Base-by-base conservation (phyloP, 257 asterid genomes). In the Gentiana dahurica region DNA sequence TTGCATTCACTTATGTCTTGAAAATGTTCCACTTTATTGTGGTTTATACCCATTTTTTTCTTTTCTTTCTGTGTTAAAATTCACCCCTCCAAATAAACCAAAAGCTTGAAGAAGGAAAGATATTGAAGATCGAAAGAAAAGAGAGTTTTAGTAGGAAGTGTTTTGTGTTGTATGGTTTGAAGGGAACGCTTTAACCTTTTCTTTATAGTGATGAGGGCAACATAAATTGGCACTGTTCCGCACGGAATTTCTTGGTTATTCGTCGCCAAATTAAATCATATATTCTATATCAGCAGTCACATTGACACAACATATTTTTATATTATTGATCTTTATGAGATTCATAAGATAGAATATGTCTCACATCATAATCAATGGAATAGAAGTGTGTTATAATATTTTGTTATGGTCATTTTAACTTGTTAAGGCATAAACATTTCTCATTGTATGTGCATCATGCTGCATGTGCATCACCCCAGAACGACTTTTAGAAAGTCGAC, bases 1-100 rank as follows among this genome's bases (percentile, higher is more conserved):
- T 75, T 69, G 8, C 24, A 39, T 67, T 41, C 37, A 44, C 75
- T 71, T 7, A 64, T 58, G 70, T 61, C 71, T 8, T 81, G 62
- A 8, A 71, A 73, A n/a, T 75, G 66, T 41, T 85, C 95, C 8
- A 82, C 77, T 53, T 82, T 67, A 60, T 74, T 80, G 4, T 86
- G 80, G 58, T 79, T 73, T 43, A 78, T 13, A 24, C 72, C 79
- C 95, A 80, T 83, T 3, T n/a, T 13, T 12, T n/a, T 12, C 7
- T 38, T 50, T 33, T 34, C 5, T 24, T 36, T 5, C 51, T 8
- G 7, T 34, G 36, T 9, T 1, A 2, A 11, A 6, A 7, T 24
- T 24, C 24, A 24, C 24, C 24, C 24, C 24, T 24, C 24, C 24
- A 24, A 24, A 24, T 24, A 24, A 24, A 24, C 24, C 24, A 24